Percentiles rank a stretch among this genome's conserved stretches.
Evolutionary conservation across 2,329 filamentous ascomycete genomes (phyloP).

Genomic region (Fusarium staphyleae): DNA sequence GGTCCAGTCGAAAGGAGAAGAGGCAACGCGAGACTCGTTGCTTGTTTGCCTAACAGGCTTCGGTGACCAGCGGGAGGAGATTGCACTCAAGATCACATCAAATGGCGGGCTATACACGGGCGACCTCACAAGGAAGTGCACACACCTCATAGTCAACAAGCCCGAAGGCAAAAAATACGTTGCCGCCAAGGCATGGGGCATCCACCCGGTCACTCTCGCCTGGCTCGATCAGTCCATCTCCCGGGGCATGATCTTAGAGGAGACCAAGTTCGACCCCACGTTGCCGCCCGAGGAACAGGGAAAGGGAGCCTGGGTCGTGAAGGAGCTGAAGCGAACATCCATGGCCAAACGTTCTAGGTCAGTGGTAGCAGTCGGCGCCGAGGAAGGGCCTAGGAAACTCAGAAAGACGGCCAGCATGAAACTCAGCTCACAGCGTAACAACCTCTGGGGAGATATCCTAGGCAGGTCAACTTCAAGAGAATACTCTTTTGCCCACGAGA

Average conservation of each 20-base stretch:
- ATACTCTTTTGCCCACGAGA: constrained; percentile 44
- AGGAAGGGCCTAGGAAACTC: constrained; percentile 77
- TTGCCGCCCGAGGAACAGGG: constrained; percentile 76
- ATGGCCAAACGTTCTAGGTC: constrained; percentile 68
- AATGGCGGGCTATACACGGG: constrained; percentile 87
- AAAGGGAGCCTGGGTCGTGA: constrained; percentile 73
- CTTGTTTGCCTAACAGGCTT: constrained; percentile 65
- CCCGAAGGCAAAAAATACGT: constrained; percentile 89
- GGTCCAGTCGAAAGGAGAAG: constrained; percentile 25
- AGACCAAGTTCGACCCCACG: constrained; percentile 80
- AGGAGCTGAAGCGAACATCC: constrained; percentile 53
- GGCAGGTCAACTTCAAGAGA: constrained; percentile 52
- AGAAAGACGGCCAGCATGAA: constrained; percentile 87
- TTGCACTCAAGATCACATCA: constrained; percentile 70
- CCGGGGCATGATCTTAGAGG: constrained; percentile 90
- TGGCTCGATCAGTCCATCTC: constrained; percentile 87
- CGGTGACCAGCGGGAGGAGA: constrained; percentile 69
- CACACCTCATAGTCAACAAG: constrained; percentile 82
- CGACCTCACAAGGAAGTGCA: constrained; percentile 85
- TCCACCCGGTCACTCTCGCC: constrained; percentile 79
- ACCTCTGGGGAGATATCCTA: constrained; percentile 91
- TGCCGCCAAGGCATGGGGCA: constrained; percentile 82
- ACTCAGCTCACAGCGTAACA: constrained; percentile 78
- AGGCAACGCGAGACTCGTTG: constrained; percentile 50
- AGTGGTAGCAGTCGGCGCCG: constrained; percentile 51